Evolutionary conservation across 805 yeast genomes (phyloP).

Genomic region (Saccharomycopsis malanga): DNA sequence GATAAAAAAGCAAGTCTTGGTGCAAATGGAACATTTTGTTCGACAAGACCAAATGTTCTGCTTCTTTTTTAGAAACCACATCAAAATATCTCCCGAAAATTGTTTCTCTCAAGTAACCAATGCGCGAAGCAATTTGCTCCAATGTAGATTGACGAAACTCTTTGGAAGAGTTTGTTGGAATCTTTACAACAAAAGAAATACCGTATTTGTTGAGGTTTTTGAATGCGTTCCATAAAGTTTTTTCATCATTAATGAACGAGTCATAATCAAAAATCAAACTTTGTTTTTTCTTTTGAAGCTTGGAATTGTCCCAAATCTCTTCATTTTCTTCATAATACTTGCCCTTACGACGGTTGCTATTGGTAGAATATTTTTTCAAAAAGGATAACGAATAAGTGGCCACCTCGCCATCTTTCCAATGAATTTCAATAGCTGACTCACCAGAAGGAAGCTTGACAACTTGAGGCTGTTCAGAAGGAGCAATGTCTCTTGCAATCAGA

Average conservation of each 20-base stretch:
- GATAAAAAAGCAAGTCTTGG: constrained; percentile 71
- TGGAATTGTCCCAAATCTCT: constrained; percentile 13
- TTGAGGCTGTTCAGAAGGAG: constrained; percentile 28
- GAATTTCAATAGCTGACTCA: constrained; percentile 33
- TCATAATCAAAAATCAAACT: constrained; percentile 1
- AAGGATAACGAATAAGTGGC: constrained; percentile 40
- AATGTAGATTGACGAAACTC: constrained; percentile 26
- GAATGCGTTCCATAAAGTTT: constrained; percentile 12
- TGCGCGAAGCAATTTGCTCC: constrained; percentile 41
- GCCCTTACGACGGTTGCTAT: constrained; percentile 27
- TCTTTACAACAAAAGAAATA: constrained; percentile 12
- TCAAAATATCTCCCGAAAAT: constrained; percentile 69
- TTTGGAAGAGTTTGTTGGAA: constrained; percentile 20
- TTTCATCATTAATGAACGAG: constrained; percentile 12
- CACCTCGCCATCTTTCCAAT: constrained; percentile 42
- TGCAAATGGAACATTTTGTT: constrained; percentile 59
- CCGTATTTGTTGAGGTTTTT: constrained; percentile 17
- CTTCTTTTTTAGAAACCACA: constrained; percentile 45
- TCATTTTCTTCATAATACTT: constrained; percentile 19
- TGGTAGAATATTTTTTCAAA: constrained; percentile 37
- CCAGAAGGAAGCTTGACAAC: not conserved
- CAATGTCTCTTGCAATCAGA: constrained; percentile 30
- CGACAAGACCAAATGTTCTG: constrained; percentile 68
- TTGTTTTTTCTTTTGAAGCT: not conserved
- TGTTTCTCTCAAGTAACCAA: constrained; percentile 65